These are phyloP conservation scores for Fraxinus sp. DNA, from an alignment of 305 asterid species.

Conservation along the genomic window DNA sequence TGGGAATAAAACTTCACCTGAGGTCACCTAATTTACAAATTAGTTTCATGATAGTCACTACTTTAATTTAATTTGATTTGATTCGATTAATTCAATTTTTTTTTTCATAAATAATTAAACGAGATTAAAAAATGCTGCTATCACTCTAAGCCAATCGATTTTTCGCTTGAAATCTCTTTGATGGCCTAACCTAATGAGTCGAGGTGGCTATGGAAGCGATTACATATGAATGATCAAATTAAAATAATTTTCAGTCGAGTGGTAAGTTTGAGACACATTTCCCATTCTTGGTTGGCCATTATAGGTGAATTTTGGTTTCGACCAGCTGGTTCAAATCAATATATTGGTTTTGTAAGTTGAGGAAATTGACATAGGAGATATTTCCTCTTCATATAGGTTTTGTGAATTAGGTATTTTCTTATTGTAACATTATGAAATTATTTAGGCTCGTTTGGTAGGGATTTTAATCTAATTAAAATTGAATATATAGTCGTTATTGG, in stretches of 20 bases:
- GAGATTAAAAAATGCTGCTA: background rate
- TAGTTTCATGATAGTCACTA: background rate
- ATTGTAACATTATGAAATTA: background rate
- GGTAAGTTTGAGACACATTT: background rate
- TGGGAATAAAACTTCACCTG: background rate
- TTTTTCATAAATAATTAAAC: background rate
- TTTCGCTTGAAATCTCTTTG: background rate
- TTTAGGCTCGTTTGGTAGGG: too few relatives aligned
- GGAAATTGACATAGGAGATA: background rate
- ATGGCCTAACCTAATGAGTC: background rate
- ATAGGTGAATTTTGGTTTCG: background rate
- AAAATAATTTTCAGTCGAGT: background rate
- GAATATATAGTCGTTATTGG: too few relatives aligned
- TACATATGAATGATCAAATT: background rate
- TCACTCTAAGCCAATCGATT: background rate
- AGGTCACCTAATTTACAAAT: background rate
- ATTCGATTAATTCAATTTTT: background rate
- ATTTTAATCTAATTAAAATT: too few relatives aligned
- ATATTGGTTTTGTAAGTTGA: background rate
- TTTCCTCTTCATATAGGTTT: background rate
- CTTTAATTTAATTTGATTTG: background rate
- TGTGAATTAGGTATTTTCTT: background rate
- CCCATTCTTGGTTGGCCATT: background rate
- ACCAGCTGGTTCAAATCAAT: background rate
- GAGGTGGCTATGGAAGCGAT: background rate